Evolutionary conservation across 495 filamentous ascomycete species (phyloP), one percentile per base, ranked within the genome.

Genomic region (Xylaria castorea): DNA sequence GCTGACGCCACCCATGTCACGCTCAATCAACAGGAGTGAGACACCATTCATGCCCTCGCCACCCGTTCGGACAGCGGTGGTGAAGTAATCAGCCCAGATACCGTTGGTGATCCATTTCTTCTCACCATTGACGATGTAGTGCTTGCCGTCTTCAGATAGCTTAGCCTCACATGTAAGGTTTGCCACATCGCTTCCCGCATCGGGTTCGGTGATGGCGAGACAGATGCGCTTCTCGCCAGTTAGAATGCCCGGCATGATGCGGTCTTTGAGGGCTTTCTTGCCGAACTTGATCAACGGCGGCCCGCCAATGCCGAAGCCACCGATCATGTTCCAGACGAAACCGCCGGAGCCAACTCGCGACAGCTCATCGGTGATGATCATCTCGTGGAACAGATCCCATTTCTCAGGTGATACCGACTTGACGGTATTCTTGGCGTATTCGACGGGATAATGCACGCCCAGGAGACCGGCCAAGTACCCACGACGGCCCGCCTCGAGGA

Each of bases 41-140:
- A 99, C 83, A 74, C 96, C 96, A 76, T 93, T 93, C 95, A 97
- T 98, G 50, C 96, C 96, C 14, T 86, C 83, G 42, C 85, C 80
- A 65, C 95, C 94, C 1, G 96, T 99, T 70, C 96, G 93, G 44
- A 99, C 96, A 53, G 96, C 96, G 44, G 92, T 94, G 66, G 96
- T 98, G 87, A 99, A 99, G 84, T 98, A 99, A 80, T 99, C 96
- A 70, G 87, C 88, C 92, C 93, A 98, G 73, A 97, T 88, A 76
- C 96, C 96, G 85, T 99, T 98, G 78, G 95, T 98, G 82, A 99
- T 99, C 96, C 96, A 98, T 83, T 99, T 99, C 91, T 99, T 98
- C 88, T 98, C 96, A 53, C 96, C 96, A 80, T 98, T 99, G 82
- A 99, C 96, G 72, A 99, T 98, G 82, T 97, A 99, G 82, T 98